phyloP scores from a whole-genome alignment of 805 yeast genomes.

The Saccharomycopsis sp. region DNA sequence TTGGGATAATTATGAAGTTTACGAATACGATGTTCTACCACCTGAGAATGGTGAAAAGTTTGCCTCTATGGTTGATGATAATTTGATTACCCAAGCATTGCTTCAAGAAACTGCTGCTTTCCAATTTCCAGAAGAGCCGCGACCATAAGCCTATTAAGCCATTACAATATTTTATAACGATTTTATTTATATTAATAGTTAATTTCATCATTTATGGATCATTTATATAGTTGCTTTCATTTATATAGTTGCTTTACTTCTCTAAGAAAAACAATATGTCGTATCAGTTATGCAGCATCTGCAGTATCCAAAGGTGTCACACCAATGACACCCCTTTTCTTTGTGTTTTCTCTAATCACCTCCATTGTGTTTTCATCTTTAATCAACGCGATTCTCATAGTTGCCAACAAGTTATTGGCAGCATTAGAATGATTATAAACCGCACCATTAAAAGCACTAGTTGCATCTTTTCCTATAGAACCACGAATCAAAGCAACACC shows the following conservation, averaged over 20 bases:
- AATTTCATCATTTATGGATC: too few species aligned
- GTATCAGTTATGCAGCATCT: slow-evolving; percentile 43
- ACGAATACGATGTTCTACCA: slow-evolving; percentile 68
- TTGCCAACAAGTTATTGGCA: slow-evolving; percentile 82
- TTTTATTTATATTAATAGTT: too few species aligned
- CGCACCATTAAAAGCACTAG: slow-evolving; percentile 91
- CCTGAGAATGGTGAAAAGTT: slow-evolving; percentile 33
- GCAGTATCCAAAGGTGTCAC: slow-evolving; percentile 44
- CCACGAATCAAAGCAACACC: slow-evolving; percentile 73
- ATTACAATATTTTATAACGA: too few species aligned
- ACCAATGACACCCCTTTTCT: slow-evolving; percentile 53
- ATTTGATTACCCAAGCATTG: slow-evolving; percentile 6
- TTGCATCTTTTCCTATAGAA: slow-evolving; percentile 89
- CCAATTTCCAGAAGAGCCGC: too few species aligned
- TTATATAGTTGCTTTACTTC: too few species aligned
- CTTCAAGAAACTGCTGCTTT: not conserved
- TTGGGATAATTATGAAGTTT: slow-evolving; percentile 56
- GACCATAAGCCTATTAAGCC: too few species aligned
- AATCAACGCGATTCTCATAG: slow-evolving; percentile 87
- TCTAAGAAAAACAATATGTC: not conserved
- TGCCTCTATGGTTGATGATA: slow-evolving; percentile 12
- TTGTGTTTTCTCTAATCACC: slow-evolving; percentile 69
- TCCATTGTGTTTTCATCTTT: slow-evolving; percentile 69
- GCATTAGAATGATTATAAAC: slow-evolving; percentile 92
- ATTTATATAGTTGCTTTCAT: too few species aligned